These are phyloP conservation scores for Wilcoxina mikolae DNA, from an alignment of 495 filamentous ascomycete species.

Conservation along the genomic window DNA sequence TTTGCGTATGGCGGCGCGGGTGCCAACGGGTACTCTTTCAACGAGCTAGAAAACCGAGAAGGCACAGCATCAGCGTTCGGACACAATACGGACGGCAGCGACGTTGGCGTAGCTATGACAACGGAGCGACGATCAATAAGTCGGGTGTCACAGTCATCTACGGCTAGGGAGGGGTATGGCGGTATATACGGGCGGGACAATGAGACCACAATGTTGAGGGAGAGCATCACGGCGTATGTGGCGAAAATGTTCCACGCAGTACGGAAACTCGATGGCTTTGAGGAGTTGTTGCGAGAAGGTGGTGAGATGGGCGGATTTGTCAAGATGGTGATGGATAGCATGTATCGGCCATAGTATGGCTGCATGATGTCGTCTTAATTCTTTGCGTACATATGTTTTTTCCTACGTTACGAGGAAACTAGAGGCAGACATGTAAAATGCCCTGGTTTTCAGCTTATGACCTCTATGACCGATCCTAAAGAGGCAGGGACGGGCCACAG, in stretches of 20 bases:
- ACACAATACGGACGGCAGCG: constrained; percentile 16
- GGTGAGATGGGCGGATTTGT: constrained; percentile 29
- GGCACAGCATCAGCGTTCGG: constrained; percentile 25
- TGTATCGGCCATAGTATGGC: constrained; percentile 23
- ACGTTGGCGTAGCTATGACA: constrained; percentile 25
- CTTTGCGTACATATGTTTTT: constrained; percentile 3
- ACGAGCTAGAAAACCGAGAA: constrained; percentile 26
- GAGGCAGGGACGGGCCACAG: too few relatives aligned
- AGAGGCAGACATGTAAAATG: too few relatives aligned
- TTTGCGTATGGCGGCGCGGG: constrained; percentile 22
- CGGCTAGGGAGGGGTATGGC: constrained; percentile 7
- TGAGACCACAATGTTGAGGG: constrained; percentile 24
- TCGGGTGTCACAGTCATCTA: constrained; percentile 14
- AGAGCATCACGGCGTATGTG: constrained; percentile 25
- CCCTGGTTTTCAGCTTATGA: too few relatives aligned
- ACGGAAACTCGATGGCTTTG: constrained; percentile 23
- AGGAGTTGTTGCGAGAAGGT: constrained; percentile 27
- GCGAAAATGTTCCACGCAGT: constrained; percentile 29
- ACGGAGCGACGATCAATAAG: constrained; percentile 24
- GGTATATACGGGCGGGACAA: constrained; percentile 26
- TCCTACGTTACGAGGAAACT: too few relatives aligned
- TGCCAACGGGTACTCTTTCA: constrained; percentile 21
- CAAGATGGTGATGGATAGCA: constrained; percentile 29
- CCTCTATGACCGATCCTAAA: too few relatives aligned
- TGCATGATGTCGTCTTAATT: background rate